These are phyloP conservation scores for Leptomonas seymouri DNA, from an alignment of 208 protist species.

Conservation along the genomic window DNA sequence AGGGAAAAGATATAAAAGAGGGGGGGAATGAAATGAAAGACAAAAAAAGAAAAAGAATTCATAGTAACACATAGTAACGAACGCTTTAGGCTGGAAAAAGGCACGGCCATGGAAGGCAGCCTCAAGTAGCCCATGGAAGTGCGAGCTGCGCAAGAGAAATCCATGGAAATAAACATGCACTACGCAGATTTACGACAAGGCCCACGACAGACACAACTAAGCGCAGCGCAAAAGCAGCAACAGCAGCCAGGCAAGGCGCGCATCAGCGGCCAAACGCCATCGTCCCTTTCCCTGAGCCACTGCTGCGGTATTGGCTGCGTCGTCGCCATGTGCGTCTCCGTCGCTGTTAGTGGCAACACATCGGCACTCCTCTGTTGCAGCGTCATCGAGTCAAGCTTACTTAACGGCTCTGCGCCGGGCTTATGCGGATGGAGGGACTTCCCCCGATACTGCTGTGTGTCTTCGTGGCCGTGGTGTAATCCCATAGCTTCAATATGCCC, in stretches of 20 bases:
- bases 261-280: background rate
- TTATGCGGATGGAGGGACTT: background rate
- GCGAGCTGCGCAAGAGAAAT: background rate
- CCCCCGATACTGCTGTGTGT: background rate
- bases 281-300: background rate
- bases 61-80: too few species aligned
- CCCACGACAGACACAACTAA: too few species aligned
- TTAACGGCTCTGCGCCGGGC: background rate
- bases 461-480: background rate
- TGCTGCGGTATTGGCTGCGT: background rate
- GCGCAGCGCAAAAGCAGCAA: too few species aligned
- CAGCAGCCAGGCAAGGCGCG: background rate
- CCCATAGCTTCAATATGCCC: background rate
- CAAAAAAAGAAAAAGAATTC: too few species aligned
- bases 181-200: too few species aligned
- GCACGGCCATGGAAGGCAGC: background rate
- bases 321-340: constrained; percentile 22
- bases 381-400: background rate
- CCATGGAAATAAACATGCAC: background rate
- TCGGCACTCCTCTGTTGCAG: background rate
- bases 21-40: too few species aligned
- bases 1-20: too few species aligned
- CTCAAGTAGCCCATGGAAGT: too few species aligned
- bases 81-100: background rate
- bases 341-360: constrained; percentile 8